These are phyloP conservation scores for Paramecium sonneborni DNA, from an alignment of 73 alveolate species.

Conservation along the genomic window DNA sequence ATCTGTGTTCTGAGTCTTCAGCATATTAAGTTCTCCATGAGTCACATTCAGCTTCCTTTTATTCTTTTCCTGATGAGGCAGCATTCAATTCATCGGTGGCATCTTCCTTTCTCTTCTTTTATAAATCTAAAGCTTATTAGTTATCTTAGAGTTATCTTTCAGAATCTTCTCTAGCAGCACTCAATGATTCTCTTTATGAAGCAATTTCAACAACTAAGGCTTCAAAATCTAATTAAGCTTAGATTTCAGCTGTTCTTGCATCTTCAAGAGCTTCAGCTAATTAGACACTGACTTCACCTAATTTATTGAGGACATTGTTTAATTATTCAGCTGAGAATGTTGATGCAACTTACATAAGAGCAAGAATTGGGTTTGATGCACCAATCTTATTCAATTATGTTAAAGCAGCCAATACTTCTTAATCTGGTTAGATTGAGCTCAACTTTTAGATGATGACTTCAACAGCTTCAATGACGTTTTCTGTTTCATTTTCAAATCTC, in stretches of 20 bases:
- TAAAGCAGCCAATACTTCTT: slow-evolving; percentile 58
- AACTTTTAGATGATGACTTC: slow-evolving; percentile 61
- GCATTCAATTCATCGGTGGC: slow-evolving; percentile 66
- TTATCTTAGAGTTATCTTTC: slow-evolving; percentile 63
- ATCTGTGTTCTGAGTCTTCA: slow-evolving; percentile 59
- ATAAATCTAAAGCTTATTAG: slow-evolving; percentile 66
- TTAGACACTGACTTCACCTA: slow-evolving; percentile 54
- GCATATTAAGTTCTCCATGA: slow-evolving; percentile 68
- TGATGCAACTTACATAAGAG: slow-evolving; percentile 68
- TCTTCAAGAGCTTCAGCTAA: slow-evolving; percentile 40
- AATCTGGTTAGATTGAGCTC: slow-evolving; percentile 47
- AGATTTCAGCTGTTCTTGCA: slow-evolving; percentile 49
- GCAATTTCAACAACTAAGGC: slow-evolving; percentile 62
- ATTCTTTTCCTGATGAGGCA: slow-evolving; percentile 68
- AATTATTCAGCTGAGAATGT: slow-evolving; percentile 69
- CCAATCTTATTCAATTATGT: slow-evolving; percentile 58
- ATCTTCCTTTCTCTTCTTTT: slow-evolving; percentile 69
- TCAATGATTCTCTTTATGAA: slow-evolving; percentile 60
- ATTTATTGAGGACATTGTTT: slow-evolving; percentile 46
- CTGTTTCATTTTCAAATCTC: slow-evolving; percentile 51
- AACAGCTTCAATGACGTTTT: slow-evolving; percentile 56
- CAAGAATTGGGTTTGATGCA: slow-evolving; percentile 60
- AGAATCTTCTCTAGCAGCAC: slow-evolving; percentile 66
- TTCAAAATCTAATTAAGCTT: slow-evolving; percentile 52
- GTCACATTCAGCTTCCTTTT: slow-evolving; percentile 68